Evolutionary conservation across 169 alveolate species (phyloP).

Genomic region (Besnoitia besnoiti): DNA sequence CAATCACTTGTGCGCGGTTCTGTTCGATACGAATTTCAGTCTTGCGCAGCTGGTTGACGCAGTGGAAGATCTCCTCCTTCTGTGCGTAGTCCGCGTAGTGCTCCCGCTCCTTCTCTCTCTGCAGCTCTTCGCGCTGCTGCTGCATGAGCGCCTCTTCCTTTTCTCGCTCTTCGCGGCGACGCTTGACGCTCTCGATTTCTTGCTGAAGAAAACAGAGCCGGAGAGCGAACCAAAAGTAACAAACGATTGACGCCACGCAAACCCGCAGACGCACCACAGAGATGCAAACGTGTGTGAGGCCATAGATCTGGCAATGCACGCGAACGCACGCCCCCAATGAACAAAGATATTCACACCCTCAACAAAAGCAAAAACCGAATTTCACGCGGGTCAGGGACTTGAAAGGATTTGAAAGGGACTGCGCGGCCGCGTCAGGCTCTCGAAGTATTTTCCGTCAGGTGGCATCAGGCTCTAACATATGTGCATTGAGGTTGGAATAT

Average conservation of each 20-base stretch:
- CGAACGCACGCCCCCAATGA: no score
- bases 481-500: background rate
- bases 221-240: no score
- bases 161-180: conserved; percentile 70
- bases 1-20: conserved; percentile 62
- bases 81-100: conserved; percentile 61
- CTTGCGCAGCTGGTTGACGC: conserved; percentile 27
- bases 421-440: background rate
- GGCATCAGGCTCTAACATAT: conserved; percentile 27
- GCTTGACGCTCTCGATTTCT: conserved; percentile 62
- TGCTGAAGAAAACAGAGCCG: conserved; percentile 31
- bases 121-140: conserved; percentile 65
- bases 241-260: no score
- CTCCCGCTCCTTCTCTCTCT: conserved; percentile 66
- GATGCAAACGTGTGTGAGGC: no score
- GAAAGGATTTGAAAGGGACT: background rate
- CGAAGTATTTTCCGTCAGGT: background rate
- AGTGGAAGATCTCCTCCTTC: conserved; percentile 64
- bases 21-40: conserved; percentile 65
- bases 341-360: no score
- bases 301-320: no score
- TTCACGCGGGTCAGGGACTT: background rate
- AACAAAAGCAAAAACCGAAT: background rate
- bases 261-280: no score
- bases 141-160: conserved; percentile 62